Conservation (phyloP, 1,284 basidiomycete species). For the Cryptococcus amylolentus region DNA sequence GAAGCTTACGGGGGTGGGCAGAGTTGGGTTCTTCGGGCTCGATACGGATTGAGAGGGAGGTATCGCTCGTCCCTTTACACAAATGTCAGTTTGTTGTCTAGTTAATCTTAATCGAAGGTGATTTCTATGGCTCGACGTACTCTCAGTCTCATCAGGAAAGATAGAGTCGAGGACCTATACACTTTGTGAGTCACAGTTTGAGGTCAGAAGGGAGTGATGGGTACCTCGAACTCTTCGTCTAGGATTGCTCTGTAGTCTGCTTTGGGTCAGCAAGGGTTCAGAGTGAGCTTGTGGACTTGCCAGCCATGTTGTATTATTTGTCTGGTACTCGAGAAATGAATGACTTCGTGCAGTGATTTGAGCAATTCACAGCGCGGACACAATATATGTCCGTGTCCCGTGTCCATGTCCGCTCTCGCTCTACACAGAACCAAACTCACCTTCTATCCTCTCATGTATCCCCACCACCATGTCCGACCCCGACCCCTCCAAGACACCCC, state of each 20-base stretch:
- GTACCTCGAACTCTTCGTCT: slow-evolving; percentile 83
- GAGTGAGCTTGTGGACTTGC: not conserved
- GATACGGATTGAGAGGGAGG: slow-evolving; percentile 75
- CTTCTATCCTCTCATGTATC: too few relatives aligned
- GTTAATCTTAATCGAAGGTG: slow-evolving; percentile 23
- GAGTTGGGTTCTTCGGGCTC: slow-evolving; percentile 72
- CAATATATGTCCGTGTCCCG: too few relatives aligned
- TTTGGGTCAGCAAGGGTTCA: not conserved
- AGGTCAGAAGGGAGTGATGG: slow-evolving; percentile 5
- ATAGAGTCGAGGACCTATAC: slow-evolving; percentile 87
- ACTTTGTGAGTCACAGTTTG: not conserved
- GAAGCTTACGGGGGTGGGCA: slow-evolving; percentile 27
- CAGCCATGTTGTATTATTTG: too few relatives aligned
- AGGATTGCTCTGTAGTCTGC: slow-evolving; percentile 52
- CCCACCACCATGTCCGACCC: too few relatives aligned
- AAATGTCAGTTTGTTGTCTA: slow-evolving; percentile 54
- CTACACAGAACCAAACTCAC: too few relatives aligned
- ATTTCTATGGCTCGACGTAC: slow-evolving; percentile 58
- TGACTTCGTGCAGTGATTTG: too few relatives aligned
- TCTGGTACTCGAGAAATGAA: too few relatives aligned
- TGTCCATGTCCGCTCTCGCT: too few relatives aligned
- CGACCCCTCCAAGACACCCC: not conserved
- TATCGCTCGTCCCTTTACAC: slow-evolving; percentile 73
- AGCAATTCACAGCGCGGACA: too few relatives aligned
- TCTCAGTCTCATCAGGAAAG: slow-evolving; percentile 87